Evolutionary conservation across 345 rosid genomes (phyloP), one percentile per base, ranked within the genome.

Genomic region (Ricinus communis): DNA sequence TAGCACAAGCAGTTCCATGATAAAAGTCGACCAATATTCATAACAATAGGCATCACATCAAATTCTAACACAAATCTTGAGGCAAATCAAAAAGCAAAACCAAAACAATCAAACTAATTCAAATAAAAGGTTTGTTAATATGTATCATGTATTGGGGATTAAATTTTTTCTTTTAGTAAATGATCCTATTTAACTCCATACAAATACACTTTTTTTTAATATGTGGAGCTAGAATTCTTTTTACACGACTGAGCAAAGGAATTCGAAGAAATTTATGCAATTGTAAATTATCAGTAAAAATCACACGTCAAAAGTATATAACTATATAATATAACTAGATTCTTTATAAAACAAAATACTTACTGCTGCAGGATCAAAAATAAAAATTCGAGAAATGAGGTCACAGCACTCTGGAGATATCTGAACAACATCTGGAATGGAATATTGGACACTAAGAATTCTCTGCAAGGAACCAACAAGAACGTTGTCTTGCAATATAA

Each of bases 291-390:
- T 51, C 9, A 18, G 33, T 27, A 62, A 24, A 24, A 41, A 28
- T 25, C 24, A 15, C 10, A 10, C 6, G 36, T 21, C 40, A 27
- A 15, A n/a, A 9, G 21, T 24, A 38, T 36, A 43, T 14, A 18
- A 3, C n/a, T 21, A 25, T 5, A 30, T 8, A 45, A 46, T 21
- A 49, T n/a, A 25, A 31, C 10, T 25, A 56, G 19, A 51, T 16
- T n/a, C 40, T 16, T 16, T 22, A 50, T 21, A 30, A 40, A 27
- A 51, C 28, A 11, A 22, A 60, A 13, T 21, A 73, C 81, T 77
- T 65, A 77, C 81, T 25, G 74, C 25, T 9, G 81, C 77, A n/a
- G 81, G 81, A 51, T 77, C 77, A 4, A 72, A 71, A 68, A 73
- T 68, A 19, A 73, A 78, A 49, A 78, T 69, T 51, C 74, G 71